A percentile compares a stretch with the other conserved stretches of the same genome.
These are phyloP conservation scores for Fusarium tupiense DNA, from an alignment of 2,329 filamentous ascomycete species.

Conservation along the genomic window DNA sequence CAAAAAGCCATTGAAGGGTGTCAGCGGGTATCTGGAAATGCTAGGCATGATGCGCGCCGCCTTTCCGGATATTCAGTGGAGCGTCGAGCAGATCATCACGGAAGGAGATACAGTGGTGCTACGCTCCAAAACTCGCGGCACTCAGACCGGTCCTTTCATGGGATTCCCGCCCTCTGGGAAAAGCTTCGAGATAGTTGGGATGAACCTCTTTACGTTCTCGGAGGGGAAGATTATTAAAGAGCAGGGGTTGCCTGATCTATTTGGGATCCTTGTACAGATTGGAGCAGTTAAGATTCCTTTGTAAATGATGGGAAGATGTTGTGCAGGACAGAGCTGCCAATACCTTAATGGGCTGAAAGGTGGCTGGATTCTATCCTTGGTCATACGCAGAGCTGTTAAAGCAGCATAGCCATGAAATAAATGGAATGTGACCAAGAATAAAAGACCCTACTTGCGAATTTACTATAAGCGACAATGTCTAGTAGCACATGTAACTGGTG, in stretches of 20 bases:
- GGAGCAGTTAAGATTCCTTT: neutral
- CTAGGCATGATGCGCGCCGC: neutral
- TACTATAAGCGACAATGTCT: too few relatives aligned
- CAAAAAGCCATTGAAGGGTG: accelerated
- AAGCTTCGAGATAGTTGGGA: neutral
- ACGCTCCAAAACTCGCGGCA: neutral
- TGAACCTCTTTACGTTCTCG: neutral
- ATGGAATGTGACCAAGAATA: too few relatives aligned
- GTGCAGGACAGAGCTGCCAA: neutral
- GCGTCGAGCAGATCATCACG: neutral
- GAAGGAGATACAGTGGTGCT: neutral
- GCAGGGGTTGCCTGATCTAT: neutral
- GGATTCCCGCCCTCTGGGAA: neutral
- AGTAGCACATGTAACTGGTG: neutral
- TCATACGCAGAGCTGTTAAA: too few relatives aligned
- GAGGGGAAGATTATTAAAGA: neutral
- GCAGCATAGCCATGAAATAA: too few relatives aligned
- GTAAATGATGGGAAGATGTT: neutral
- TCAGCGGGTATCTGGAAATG: neutral
- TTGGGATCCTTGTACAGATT: neutral
- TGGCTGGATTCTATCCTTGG: too few relatives aligned
- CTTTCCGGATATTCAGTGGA: neutral
- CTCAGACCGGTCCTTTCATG: neutral
- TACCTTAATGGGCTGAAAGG: too few relatives aligned
- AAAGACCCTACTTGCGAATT: too few relatives aligned